Conservation (phyloP, 805 yeast genomes). For the Zygotorulaspora chibaensis region DNA sequence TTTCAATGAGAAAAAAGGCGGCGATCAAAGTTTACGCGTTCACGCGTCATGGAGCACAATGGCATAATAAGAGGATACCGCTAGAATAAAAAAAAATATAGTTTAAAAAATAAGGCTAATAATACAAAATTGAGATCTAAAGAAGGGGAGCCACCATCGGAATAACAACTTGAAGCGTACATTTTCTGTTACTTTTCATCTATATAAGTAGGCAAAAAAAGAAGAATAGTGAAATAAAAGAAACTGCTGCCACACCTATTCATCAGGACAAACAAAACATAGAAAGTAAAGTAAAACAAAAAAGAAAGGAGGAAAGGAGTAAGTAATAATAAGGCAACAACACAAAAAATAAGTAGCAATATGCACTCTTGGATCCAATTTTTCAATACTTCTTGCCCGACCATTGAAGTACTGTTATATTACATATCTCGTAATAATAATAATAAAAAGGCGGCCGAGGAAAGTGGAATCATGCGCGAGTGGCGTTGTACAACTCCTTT, state of each 20-base stretch:
- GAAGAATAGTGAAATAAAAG: no score
- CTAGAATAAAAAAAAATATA: not conserved
- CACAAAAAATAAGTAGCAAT: not conserved
- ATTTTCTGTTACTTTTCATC: not conserved
- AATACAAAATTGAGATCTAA: not conserved
- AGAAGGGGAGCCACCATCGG: not conserved
- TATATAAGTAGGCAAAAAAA: not conserved
- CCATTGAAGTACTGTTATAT: not conserved
- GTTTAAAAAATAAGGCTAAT: not conserved
- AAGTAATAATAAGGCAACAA: not conserved
- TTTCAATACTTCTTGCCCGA: not conserved
- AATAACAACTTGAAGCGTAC: not conserved
- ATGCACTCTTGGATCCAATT: not conserved
- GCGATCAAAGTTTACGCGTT: not conserved
- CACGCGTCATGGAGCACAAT: not conserved
- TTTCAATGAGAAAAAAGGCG: not conserved
- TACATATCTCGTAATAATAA: slow-evolving; percentile 1
- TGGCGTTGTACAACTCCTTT: slow-evolving; percentile 76
- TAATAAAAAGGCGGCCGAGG: slow-evolving; percentile 1
- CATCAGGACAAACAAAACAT: not conserved
- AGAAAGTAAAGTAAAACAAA: not conserved
- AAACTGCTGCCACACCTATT: not conserved
- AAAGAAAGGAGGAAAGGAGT: not conserved
- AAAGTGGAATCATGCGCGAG: slow-evolving; percentile 21
- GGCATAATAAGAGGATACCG: not conserved